These are phyloP conservation scores for Mariannaea sp. DNA, from an alignment of 2,329 filamentous ascomycete genomes.

Conservation along the genomic window DNA sequence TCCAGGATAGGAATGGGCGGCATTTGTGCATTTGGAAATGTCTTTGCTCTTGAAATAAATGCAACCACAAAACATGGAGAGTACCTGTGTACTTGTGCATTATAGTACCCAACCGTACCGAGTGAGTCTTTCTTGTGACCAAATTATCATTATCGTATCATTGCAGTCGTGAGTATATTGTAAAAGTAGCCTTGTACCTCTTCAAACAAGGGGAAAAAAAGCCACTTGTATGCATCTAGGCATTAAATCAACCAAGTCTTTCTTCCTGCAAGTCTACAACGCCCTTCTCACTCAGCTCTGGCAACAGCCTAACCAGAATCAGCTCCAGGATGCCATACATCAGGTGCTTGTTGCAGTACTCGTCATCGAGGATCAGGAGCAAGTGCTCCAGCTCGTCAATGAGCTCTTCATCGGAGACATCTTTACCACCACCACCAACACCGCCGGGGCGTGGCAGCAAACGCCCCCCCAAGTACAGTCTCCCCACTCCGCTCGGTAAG, in stretches of 20 bases:
- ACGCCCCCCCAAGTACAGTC: slow-evolving; percentile 56
- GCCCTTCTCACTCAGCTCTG: slow-evolving; percentile 77
- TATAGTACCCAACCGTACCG: too few relatives aligned
- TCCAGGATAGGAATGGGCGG: slow-evolving; percentile 34
- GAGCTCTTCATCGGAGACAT: slow-evolving; percentile 42
- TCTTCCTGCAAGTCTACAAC: slow-evolving; percentile 76
- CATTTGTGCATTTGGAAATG: slow-evolving; percentile 36
- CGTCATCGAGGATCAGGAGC: slow-evolving; percentile 76
- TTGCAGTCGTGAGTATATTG: slow-evolving; percentile 35
- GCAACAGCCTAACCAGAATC: slow-evolving; percentile 79
- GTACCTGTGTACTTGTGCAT: neutral
- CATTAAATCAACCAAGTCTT: slow-evolving; percentile 54
- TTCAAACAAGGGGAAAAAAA: too few relatives aligned
- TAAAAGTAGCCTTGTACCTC: slow-evolving; percentile 8
- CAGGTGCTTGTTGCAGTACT: slow-evolving; percentile 91
- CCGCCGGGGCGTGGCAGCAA: slow-evolving; percentile 33
- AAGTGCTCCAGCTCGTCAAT: slow-evolving; percentile 66
- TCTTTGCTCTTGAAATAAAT: slow-evolving; percentile 27
- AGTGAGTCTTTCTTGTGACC: too few relatives aligned
- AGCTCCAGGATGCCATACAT: slow-evolving; percentile 83
- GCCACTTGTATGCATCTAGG: neutral
- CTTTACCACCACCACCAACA: slow-evolving; percentile 25
- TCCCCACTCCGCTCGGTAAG: slow-evolving; percentile 53
- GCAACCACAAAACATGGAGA: neutral
- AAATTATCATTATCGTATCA: too few relatives aligned